Conservation (phyloP, 768 basidiomycete species). For the Dictyophora rubrovolvata region DNA sequence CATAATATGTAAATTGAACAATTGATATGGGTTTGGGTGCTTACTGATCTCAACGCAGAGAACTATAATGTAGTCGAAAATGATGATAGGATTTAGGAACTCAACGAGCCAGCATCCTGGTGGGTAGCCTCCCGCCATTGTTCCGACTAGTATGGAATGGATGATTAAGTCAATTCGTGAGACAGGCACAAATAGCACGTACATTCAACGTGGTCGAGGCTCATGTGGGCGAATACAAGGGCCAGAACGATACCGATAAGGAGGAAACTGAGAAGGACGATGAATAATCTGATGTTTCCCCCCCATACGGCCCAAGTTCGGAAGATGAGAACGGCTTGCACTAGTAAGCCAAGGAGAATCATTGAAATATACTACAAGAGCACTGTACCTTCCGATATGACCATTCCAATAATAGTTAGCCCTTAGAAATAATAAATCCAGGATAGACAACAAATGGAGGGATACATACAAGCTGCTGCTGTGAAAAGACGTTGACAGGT, state of each 20-base stretch:
- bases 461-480: background rate
- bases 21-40: background rate
- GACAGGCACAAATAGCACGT: background rate
- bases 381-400: background rate
- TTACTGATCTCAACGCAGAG: background rate
- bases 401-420: background rate
- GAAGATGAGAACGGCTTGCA: slow-evolving; percentile 1
- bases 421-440: background rate
- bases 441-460: background rate
- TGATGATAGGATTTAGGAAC: background rate
- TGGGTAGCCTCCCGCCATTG: background rate
- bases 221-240: background rate
- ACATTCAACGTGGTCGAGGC: background rate
- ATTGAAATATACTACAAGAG: background rate
- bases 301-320: slow-evolving; percentile 7
- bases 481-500: background rate
- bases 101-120: background rate
- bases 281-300: background rate
- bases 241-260: background rate
- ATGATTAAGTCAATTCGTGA: background rate
- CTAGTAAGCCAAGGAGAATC: background rate
- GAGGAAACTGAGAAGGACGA: background rate
- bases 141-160: background rate
- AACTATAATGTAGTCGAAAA: background rate
- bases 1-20: no score